Evolutionary conservation across 2,329 filamentous ascomycete species (phyloP), one percentile per base, ranked within the genome.

Genomic region (Trichoderma sp.): DNA sequence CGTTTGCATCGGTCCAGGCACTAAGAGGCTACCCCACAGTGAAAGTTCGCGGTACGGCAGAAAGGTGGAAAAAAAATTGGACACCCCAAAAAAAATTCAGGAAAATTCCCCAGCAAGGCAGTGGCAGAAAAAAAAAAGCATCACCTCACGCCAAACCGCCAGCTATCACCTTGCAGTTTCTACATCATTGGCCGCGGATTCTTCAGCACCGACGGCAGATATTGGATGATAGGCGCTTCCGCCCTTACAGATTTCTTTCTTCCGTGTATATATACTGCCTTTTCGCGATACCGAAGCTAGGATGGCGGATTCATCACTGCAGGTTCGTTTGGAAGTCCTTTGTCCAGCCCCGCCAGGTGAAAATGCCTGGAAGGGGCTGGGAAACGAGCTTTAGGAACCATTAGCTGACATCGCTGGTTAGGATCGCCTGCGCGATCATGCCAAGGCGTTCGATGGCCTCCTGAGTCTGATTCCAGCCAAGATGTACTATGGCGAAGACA

Each of bases 391-490:
- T 15, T 50, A n/a, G 17, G 20, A 13, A 50, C 23, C 43, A 34
- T 50, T n/a, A 32, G 61, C 76, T 76, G 64, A 77, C 53, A 34
- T 39, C 13, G 63, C 65, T 34, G 61, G 59, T 73, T 73, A 89
- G 87, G 86, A 88, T 78, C 87, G 87, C 75, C 82, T 89, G 76
- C 86, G 86, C 80, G 84, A 84, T 74, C 85, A 88, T 75, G 83
- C 93, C 74, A 88, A 93, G 82, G 92, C 93, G 75, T 97, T 97
- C 78, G 92, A 97, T 82, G 93, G 93, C 59, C 85, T 97, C 66
- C 85, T 97, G 80, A 95, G 93, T 71, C 85, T 97, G 74, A 97
- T 97, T 72, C 94, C 95, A 53, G 93, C 94, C 73, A 95, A 96
- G 82, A 90, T 94, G 77, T 97, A 97, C 83, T 97, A 97, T 77